A percentile compares a stretch with the other conserved stretches of the same genome.
Conservation (phyloP, 2,329 filamentous ascomycete genomes). For the Venturia pyrina region DNA sequence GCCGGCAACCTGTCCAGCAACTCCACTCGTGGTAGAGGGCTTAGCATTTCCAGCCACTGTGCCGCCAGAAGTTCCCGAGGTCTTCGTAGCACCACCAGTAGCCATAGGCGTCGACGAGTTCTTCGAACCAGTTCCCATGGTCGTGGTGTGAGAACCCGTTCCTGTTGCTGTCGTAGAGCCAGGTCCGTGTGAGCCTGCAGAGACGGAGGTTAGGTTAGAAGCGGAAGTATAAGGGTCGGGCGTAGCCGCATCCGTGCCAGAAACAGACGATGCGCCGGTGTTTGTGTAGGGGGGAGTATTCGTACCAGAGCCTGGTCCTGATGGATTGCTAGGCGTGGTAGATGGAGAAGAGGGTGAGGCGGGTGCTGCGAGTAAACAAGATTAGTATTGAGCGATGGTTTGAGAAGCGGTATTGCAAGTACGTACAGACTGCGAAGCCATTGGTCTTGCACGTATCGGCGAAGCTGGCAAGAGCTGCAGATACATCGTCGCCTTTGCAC, state of each 20-base stretch:
- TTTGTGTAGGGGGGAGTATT: neutral
- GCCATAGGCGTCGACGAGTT: neutral
- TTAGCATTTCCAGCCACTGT: neutral
- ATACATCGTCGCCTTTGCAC: conserved; percentile 2
- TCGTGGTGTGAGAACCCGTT: neutral
- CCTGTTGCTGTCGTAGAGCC: neutral
- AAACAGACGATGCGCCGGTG: neutral
- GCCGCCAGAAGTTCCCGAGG: neutral
- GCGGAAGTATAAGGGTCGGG: neutral
- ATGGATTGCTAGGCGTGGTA: neutral
- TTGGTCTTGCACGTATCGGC: conserved; percentile 8
- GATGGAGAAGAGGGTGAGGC: neutral
- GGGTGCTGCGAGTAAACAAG: neutral
- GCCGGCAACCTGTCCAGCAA: neutral
- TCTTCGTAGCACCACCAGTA: neutral
- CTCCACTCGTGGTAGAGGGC: conserved; percentile 1
- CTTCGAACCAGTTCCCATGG: neutral
- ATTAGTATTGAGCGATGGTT: neutral
- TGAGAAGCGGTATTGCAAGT: neutral
- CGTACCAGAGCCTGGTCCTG: neutral
- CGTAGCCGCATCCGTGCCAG: neutral
- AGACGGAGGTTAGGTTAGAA: neutral
- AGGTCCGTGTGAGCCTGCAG: neutral
- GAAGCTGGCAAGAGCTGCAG: neutral
- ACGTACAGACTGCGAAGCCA: conserved; percentile 7